Percentiles rank a stretch among this genome's conserved stretches.
Conservation (phyloP, 768 basidiomycete species). For the Leccinum disarticulatum region DNA sequence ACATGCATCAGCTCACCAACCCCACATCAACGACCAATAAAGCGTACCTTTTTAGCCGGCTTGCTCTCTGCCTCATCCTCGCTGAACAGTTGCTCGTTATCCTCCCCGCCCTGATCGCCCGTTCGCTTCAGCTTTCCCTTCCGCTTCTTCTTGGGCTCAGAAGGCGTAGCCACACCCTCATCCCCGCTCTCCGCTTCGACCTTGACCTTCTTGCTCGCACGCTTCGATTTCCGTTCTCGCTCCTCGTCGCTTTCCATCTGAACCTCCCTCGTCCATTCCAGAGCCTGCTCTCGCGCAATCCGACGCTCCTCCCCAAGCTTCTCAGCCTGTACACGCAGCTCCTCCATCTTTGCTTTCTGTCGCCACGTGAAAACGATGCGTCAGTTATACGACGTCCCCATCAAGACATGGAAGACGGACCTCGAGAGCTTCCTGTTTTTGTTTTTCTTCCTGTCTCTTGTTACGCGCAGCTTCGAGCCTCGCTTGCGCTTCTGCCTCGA, state of each 20-base stretch:
- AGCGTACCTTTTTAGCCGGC: slow-evolving; percentile 66
- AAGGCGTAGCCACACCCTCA: slow-evolving; percentile 35
- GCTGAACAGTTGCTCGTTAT: slow-evolving; percentile 65
- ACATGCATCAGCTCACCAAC: not conserved
- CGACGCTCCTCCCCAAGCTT: slow-evolving; percentile 80
- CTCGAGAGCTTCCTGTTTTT: slow-evolving; percentile 63
- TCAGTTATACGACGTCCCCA: not conserved
- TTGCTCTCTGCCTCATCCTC: slow-evolving; percentile 61
- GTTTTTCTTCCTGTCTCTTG: slow-evolving; percentile 78
- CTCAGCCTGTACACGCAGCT: slow-evolving; percentile 68
- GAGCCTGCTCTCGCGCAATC: slow-evolving; percentile 73
- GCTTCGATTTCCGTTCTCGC: slow-evolving; percentile 62
- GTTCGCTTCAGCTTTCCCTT: slow-evolving; percentile 70
- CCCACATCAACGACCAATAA: not conserved
- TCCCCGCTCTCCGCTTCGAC: slow-evolving; percentile 53
- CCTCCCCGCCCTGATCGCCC: slow-evolving; percentile 50
- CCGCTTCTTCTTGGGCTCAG: slow-evolving; percentile 74
- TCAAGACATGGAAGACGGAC: slow-evolving; percentile 39
- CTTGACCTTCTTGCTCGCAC: slow-evolving; percentile 52
- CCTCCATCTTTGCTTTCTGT: slow-evolving; percentile 63
- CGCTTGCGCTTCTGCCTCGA: slow-evolving; percentile 69
- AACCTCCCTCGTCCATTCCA: slow-evolving; percentile 72
- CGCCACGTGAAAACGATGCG: not conserved
- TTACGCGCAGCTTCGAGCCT: slow-evolving; percentile 76
- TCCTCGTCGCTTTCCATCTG: slow-evolving; percentile 77